These are phyloP conservation scores for Picea sitchensis DNA, from an alignment of 75 land plant species.

Conservation along the genomic window DNA sequence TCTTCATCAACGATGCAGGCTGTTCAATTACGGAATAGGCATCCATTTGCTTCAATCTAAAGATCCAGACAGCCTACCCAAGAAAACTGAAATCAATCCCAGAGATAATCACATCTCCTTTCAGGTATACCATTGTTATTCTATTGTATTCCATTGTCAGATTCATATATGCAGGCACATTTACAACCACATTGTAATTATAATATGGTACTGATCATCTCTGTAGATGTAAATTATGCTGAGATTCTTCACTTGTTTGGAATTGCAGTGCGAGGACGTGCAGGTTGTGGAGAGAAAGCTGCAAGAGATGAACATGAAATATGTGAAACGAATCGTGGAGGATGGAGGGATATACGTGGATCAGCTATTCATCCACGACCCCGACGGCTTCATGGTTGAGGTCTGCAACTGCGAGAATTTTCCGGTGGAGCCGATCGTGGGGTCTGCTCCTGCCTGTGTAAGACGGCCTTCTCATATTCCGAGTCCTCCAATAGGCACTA, in stretches of 20 bases:
- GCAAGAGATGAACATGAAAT: not conserved
- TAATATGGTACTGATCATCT: not conserved
- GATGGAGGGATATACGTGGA: not conserved
- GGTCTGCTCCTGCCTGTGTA: not conserved
- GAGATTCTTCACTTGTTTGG: not conserved
- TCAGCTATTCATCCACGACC: not conserved
- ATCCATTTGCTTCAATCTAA: constrained; percentile 34
- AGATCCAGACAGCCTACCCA: not conserved
- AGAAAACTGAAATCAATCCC: constrained; percentile 27
- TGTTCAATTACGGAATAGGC: constrained; percentile 44
- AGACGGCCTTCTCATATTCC: not conserved
- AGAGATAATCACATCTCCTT: constrained; percentile 51
- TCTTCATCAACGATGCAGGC: constrained; percentile 16
- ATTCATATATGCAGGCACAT: not conserved
- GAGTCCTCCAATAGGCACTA: not conserved
- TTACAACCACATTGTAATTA: not conserved
- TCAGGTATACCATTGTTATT: constrained; percentile 11
- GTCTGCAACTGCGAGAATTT: not conserved
- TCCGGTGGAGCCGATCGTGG: not conserved
- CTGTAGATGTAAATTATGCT: not conserved
- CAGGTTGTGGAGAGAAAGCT: not conserved
- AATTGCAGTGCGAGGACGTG: not conserved
- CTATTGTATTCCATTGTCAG: not conserved
- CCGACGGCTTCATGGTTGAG: not conserved
- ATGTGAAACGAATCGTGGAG: constrained; percentile 2